Conservation (phyloP, 192 early-diverging fungal species). For the Obelidium mucronatum region DNA sequence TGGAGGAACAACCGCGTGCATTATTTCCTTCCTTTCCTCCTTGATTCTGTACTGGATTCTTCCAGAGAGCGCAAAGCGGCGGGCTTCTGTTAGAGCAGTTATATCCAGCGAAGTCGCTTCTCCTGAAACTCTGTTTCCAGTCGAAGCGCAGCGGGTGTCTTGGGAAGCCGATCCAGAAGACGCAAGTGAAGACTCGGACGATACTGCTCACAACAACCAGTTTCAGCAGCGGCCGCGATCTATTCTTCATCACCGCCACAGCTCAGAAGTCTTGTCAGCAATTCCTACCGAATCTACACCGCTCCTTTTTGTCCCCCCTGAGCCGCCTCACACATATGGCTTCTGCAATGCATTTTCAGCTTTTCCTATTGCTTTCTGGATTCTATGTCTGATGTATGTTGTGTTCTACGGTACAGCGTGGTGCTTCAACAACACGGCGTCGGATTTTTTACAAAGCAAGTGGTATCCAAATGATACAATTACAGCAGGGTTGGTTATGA, state of each 20-base stretch:
- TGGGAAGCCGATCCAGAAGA: neutral
- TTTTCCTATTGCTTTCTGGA: constrained; percentile 60
- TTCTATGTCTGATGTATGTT: constrained; percentile 61
- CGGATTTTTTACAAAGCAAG: constrained; percentile 64
- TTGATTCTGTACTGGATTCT: constrained; percentile 47
- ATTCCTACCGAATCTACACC: constrained; percentile 9
- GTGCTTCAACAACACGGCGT: constrained; percentile 63
- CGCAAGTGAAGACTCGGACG: neutral
- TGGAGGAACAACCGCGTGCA: constrained; percentile 55
- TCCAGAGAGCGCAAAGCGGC: constrained; percentile 11
- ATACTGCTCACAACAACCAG: neutral
- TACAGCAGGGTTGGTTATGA: constrained; percentile 62
- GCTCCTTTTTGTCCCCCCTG: neutral
- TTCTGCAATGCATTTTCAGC: constrained; percentile 24
- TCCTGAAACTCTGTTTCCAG: neutral
- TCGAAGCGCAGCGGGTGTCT: neutral
- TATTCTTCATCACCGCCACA: no score
- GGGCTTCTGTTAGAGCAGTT: neutral
- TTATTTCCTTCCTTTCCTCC: constrained; percentile 51
- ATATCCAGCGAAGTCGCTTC: neutral
- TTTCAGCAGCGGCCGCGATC: neutral
- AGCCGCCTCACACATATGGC: neutral
- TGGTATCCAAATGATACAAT: constrained; percentile 61
- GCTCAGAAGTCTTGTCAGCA: neutral
- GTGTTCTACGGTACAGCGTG: constrained; percentile 63